Percentiles rank a stretch among this genome's conserved stretches.
phyloP scores from a whole-genome alignment of 352 stramenopile species.

The Globisporangium carolinianum region DNA sequence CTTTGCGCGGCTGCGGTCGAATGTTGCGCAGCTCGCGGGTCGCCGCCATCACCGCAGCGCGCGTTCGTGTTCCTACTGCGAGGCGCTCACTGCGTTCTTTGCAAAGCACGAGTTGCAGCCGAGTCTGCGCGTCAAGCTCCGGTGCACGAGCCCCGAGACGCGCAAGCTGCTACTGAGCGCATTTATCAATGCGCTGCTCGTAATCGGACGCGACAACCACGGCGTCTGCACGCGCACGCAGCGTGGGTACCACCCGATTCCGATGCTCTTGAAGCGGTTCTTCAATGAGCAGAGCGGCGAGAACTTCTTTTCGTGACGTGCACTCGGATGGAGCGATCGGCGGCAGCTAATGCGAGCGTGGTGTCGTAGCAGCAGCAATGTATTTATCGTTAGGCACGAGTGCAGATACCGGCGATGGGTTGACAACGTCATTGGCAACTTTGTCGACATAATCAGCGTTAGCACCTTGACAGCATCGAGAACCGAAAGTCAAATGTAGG shows the following conservation, averaged over 20 bases:
- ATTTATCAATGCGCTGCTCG: constrained; percentile 43
- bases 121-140: constrained; percentile 44
- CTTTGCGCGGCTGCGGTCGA: constrained; percentile 41
- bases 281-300: constrained; percentile 39
- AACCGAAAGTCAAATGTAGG: too few relatives aligned
- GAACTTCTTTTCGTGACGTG: constrained; percentile 31
- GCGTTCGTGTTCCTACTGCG: constrained; percentile 37
- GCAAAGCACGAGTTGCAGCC: constrained; percentile 24
- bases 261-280: constrained; percentile 35
- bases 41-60: constrained; percentile 40
- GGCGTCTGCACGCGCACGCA: constrained; percentile 22
- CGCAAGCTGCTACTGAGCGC: constrained; percentile 32
- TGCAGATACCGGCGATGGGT: too few relatives aligned
- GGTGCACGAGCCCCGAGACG: constrained; percentile 25
- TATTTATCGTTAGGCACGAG: too few relatives aligned
- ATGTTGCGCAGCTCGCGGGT: constrained; percentile 35
- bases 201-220: constrained; percentile 20
- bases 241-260: constrained; percentile 39
- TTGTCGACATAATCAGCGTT: too few relatives aligned
- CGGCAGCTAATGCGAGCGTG: too few relatives aligned
- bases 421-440: too few relatives aligned
- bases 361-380: too few relatives aligned
- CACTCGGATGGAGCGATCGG: too few relatives aligned
- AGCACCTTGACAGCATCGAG: too few relatives aligned
- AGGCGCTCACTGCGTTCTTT: constrained; percentile 35